Evolutionary conservation across 495 filamentous ascomycete genomes (phyloP), one percentile per base, ranked within the genome.

Genomic region (Daldinia loculata): DNA sequence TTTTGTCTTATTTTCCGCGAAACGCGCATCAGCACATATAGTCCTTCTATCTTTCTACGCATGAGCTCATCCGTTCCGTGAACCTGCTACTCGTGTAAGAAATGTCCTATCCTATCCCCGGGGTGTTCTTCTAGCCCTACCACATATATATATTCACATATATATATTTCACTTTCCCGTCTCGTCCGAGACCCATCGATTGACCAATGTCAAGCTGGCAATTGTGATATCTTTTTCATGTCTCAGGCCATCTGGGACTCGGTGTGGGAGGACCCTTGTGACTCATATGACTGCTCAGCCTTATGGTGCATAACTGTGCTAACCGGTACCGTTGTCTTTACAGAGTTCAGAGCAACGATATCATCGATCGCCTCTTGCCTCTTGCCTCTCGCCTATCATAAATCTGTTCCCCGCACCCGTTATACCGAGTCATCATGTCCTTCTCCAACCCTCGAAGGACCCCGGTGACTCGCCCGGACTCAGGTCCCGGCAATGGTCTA

Each of bases 391-490:
- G 34, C 62, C 9, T 64, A 58, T 60, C 63, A 60, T 67, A 63
- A 24, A 66, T 56, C 53, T 41, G 36, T 67, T 68, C 71, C 76
- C 75, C 72, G 78, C 79, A 76, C 77, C 67, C 76, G 66, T 56
- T 52, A 66, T 63, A 73, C 70, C 59, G 63, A 68, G 76, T 78
- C 79, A 80, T 71, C 80, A 84, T 84, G 83, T 84, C 82, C 63
- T 69, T 71, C 57, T 79, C 82, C 74, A 85, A 85, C 74, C 83
- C 83, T 68, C 82, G 83, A 72, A 80, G 83, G 78, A 81, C 81
- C 58, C 78, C 80, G 76, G 78, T 82, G 80, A 82, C 80, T 80
- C 80, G 81, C 63, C 70, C 77, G 75, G 81, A 78, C 53, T 74
- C 80, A 67, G 77, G 77, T 67, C 17, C 67, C 50, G 64, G 67